phyloP scores from a whole-genome alignment of 2,329 filamentous ascomycete genomes.

The Botrytis porri region DNA sequence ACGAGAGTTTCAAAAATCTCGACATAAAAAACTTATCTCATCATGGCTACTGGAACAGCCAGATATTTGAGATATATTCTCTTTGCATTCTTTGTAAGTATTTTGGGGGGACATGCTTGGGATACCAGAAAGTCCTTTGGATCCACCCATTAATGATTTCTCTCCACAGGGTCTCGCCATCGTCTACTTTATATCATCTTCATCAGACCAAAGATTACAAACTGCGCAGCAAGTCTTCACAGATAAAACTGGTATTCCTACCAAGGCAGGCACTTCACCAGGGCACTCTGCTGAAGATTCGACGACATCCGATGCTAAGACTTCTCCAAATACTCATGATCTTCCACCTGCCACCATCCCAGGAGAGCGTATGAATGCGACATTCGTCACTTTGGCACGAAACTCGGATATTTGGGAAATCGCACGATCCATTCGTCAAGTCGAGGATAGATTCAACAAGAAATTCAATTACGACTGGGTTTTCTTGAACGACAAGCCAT shows the following conservation, averaged over 20 bases:
- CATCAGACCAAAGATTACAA: constrained; percentile 45
- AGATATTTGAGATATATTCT: constrained; percentile 76
- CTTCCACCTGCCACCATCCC: constrained; percentile 49
- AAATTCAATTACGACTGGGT: constrained; percentile 99
- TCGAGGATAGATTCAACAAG: constrained; percentile 97
- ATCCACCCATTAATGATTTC: neutral
- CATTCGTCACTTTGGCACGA: constrained; percentile 91
- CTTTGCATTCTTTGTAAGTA: constrained; percentile 77
- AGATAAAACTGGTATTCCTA: constrained; percentile 28
- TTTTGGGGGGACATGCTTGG: neutral
- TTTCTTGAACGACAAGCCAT: constrained; percentile 94
- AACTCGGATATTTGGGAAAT: constrained; percentile 97
- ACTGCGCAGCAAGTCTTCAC: constrained; percentile 33
- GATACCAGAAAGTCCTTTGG: neutral
- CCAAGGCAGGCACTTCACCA: constrained; percentile 28
- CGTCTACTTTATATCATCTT: constrained; percentile 78
- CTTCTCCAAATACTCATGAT: constrained; percentile 36
- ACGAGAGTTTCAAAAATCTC: neutral
- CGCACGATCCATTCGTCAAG: constrained; percentile 87
- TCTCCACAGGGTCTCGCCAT: constrained; percentile 58
- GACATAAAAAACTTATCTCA: neutral
- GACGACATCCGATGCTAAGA: constrained; percentile 22
- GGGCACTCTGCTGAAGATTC: constrained; percentile 28
- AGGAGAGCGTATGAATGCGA: constrained; percentile 87
- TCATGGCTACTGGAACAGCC: constrained; percentile 42